These are phyloP conservation scores for Cercospora zeina DNA, from an alignment of 2,329 filamentous ascomycete species.

Conservation along the genomic window DNA sequence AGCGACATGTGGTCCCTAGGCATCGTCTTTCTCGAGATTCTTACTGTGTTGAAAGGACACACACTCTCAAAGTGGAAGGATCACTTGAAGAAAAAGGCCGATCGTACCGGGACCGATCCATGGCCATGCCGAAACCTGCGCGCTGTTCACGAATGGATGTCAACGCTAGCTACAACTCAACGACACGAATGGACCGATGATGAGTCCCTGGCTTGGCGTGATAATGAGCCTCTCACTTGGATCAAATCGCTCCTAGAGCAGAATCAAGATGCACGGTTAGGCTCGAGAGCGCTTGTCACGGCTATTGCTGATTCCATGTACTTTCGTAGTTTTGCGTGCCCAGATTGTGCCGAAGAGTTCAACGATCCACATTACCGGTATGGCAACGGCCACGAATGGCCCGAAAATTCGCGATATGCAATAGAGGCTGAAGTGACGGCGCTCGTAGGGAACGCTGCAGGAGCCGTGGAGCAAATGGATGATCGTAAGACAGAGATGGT, in stretches of 20 bases:
- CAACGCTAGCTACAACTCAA: not conserved
- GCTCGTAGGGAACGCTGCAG: not conserved
- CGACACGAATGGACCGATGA: not conserved
- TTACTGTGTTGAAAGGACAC: not conserved
- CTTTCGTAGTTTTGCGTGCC: not conserved
- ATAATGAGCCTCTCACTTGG: slow-evolving; percentile 3
- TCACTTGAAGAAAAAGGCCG: not conserved
- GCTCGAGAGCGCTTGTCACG: not conserved
- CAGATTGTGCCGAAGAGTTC: not conserved
- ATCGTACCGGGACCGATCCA: not conserved
- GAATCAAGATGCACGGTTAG: not conserved
- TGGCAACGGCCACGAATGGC: not conserved
- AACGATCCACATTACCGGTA: not conserved
- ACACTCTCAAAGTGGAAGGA: not conserved
- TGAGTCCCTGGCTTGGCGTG: not conserved
- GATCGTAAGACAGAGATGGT: not conserved
- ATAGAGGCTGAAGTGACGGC: not conserved
- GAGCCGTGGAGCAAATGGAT: not conserved
- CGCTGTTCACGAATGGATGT: not conserved
- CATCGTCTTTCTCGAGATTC: not conserved
- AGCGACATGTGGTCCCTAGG: slow-evolving; percentile 1
- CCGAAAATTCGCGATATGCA: not conserved
- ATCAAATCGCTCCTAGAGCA: not conserved
- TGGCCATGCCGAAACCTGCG: not conserved
- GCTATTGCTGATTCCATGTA: not conserved